phyloP scores from a whole-genome alignment of 1,139 yeast species.

The Yamadazyma atmosphaerica region DNA sequence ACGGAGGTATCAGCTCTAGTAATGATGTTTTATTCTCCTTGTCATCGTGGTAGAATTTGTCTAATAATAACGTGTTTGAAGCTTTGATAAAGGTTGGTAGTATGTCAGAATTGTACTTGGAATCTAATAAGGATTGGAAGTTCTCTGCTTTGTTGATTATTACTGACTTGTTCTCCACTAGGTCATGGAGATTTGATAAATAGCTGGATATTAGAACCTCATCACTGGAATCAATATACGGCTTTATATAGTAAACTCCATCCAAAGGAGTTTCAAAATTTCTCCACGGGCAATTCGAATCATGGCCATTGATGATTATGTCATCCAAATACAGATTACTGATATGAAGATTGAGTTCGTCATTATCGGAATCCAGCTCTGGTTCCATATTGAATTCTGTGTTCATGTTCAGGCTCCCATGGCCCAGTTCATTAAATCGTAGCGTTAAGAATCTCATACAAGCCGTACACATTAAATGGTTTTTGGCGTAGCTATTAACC shows the following conservation, averaged over 20 bases:
- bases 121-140: constrained; percentile 19
- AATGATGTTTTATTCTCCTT: constrained; percentile 33
- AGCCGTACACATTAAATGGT: constrained; percentile 35
- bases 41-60: constrained; percentile 28
- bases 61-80: constrained; percentile 34
- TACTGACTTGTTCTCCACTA: constrained; percentile 31
- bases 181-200: constrained; percentile 26
- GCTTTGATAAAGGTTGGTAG: constrained; percentile 18
- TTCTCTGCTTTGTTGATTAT: constrained; percentile 26
- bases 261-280: constrained; percentile 36
- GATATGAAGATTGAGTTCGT: too few relatives aligned
- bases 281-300: constrained; percentile 37
- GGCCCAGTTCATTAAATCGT: constrained; percentile 22
- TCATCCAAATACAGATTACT: neutral
- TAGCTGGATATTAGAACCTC: constrained; percentile 29
- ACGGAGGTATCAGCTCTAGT: constrained; percentile 26
- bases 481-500: constrained; percentile 23
- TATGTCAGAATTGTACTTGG: constrained; percentile 7
- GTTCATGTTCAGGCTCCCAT: constrained; percentile 15
- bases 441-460: constrained; percentile 33
- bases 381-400: constrained; percentile 14
- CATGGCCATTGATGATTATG: constrained; percentile 24
- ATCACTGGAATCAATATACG: constrained; percentile 33
- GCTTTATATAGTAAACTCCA: constrained; percentile 38
- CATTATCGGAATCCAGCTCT: too few relatives aligned